Conservation (phyloP, 768 basidiomycete genomes). For the Coprinellus aureogranulatus region DNA sequence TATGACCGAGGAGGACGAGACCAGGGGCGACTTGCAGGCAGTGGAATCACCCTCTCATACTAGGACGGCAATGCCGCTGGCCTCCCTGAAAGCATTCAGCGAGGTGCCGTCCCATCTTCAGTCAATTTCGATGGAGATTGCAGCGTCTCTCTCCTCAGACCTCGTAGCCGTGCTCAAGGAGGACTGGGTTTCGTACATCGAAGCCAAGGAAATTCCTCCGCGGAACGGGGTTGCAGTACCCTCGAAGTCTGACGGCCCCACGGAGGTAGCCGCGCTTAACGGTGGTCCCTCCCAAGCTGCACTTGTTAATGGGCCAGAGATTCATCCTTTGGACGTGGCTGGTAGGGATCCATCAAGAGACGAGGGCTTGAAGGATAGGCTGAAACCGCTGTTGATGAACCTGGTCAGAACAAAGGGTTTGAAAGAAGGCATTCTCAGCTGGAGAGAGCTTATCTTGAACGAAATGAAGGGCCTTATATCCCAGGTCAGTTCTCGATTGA, state of each 20-base stretch:
- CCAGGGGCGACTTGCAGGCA: conserved; percentile 5
- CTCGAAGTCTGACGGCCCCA: neutral
- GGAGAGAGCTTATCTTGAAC: conserved; percentile 65
- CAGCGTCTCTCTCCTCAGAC: conserved; percentile 72
- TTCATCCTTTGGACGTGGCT: neutral
- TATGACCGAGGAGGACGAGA: conserved; percentile 35
- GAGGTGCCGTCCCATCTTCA: conserved; percentile 72
- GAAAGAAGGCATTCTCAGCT: conserved; percentile 63
- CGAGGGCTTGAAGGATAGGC: conserved; percentile 54
- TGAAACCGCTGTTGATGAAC: conserved; percentile 75
- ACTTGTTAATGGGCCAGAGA: neutral
- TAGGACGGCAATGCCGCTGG: conserved; percentile 52
- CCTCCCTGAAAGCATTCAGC: conserved; percentile 68
- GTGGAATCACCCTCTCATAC: conserved; percentile 10
- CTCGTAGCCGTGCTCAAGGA: conserved; percentile 59
- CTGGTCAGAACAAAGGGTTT: conserved; percentile 71
- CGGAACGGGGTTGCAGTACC: neutral
- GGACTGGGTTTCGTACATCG: conserved; percentile 63
- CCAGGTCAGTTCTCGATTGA: conserved; percentile 31
- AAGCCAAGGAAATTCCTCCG: conserved; percentile 8
- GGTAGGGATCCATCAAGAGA: conserved; percentile 19
- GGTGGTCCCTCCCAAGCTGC: neutral
- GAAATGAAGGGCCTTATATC: conserved; percentile 59
- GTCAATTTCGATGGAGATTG: conserved; percentile 72
- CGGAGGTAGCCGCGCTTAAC: neutral